These are phyloP conservation scores for Leishmania major DNA, from an alignment of 208 protist species.

Conservation along the genomic window DNA sequence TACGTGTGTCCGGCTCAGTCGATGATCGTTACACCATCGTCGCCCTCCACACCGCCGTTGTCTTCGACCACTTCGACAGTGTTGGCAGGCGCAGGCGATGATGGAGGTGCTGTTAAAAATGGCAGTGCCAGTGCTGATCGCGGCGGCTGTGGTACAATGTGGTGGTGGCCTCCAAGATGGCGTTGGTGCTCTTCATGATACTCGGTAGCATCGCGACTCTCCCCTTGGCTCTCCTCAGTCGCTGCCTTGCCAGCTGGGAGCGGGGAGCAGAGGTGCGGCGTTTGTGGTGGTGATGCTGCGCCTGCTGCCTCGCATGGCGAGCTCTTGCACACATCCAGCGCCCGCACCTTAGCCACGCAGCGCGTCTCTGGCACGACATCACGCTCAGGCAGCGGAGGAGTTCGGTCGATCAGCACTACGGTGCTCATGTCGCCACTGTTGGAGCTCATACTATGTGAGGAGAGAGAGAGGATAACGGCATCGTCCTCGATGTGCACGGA, in stretches of 20 bases:
- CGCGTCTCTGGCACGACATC: neutral
- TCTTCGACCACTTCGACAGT: constrained; percentile 5
- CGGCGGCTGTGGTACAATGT: neutral
- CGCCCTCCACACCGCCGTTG: constrained; percentile 1
- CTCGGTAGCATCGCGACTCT: neutral
- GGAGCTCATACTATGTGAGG: neutral
- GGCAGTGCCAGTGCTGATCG: neutral
- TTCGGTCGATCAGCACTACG: neutral
- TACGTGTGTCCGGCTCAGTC: neutral
- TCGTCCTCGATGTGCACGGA: constrained; percentile 1
- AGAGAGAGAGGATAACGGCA: neutral
- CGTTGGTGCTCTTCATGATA: neutral
- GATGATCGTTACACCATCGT: constrained; percentile 6
- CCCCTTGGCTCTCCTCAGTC: neutral
- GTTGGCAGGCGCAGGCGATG: neutral
- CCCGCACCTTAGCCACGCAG: neutral
- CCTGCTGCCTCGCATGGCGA: neutral
- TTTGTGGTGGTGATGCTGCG: neutral
- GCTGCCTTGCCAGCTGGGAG: neutral
- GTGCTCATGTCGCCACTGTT: neutral
- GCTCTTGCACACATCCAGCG: neutral
- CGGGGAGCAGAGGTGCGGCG: neutral
- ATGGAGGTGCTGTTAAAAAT: neutral
- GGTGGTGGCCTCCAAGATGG: neutral
- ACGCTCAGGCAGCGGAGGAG: neutral